A percentile compares a stretch with the other conserved stretches of the same genome.
phyloP scores from a whole-genome alignment of 2,329 filamentous ascomycete genomes.

The Aureobasidium vineae region DNA sequence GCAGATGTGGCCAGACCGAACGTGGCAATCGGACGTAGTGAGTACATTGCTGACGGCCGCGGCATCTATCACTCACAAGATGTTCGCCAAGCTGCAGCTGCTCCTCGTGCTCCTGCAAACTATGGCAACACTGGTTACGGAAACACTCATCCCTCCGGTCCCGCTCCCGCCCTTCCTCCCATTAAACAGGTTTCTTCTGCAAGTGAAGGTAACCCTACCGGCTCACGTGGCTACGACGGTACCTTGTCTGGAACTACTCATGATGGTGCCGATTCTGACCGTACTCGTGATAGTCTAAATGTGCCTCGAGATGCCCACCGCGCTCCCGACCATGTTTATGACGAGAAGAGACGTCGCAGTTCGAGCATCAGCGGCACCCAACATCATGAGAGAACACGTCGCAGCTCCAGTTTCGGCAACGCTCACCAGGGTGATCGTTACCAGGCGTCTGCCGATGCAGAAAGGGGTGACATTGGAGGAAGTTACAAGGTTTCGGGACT shows the following conservation, averaged over 20 bases:
- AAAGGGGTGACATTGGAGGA: slow-evolving; percentile 24
- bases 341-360: slow-evolving; percentile 20
- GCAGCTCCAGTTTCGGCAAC: background rate
- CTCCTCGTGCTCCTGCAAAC: slow-evolving; percentile 27
- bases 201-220: background rate
- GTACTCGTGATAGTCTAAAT: slow-evolving; percentile 24
- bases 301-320: slow-evolving; percentile 22
- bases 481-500: slow-evolving; percentile 25
- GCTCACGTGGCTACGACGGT: slow-evolving; percentile 10
- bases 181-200: background rate
- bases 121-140: slow-evolving; percentile 22
- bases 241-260: slow-evolving; percentile 22
- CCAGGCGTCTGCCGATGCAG: slow-evolving; percentile 10
- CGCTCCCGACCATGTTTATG: slow-evolving; percentile 22
- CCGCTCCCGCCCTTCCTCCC: slow-evolving; percentile 1
- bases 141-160: slow-evolving; percentile 10
- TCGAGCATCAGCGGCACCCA: slow-evolving; percentile 1
- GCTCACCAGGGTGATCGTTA: slow-evolving; percentile 17
- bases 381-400: slow-evolving; percentile 2
- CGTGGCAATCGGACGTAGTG: slow-evolving; percentile 31
- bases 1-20: slow-evolving; percentile 35
- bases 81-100: slow-evolving; percentile 29
- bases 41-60: slow-evolving; percentile 27
- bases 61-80: slow-evolving; percentile 29
- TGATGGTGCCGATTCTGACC: slow-evolving; percentile 24